Evolutionary conservation across 208 protist genomes (phyloP), one percentile per base, ranked within the genome.

Genomic region (Trypanosoma boissoni): DNA sequence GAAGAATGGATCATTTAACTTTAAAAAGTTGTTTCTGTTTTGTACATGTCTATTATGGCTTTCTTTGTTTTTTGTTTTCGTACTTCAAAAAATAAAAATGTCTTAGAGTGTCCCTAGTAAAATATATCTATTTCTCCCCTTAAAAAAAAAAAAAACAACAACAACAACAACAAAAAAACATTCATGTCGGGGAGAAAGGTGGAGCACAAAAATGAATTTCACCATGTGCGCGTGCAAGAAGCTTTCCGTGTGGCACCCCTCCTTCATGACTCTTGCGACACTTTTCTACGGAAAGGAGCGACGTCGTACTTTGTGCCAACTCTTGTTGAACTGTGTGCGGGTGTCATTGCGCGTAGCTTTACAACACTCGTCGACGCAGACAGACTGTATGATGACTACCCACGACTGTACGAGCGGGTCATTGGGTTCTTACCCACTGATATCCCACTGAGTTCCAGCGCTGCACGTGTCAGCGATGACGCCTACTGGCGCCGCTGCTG

Each of bases 281-380:
- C 31, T 39, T 14, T 4, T 8, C 7, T 3, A 24, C 9, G 29
- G 18, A 20, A 1, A 55, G 12, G 61, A 75, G 31, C 48, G 0
- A 23, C 62, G 0, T 83, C 86, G 1, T 92, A 86, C 72, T 96
- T 96, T 74, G 76, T 86, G n/a, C 76, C 83, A 6, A 82, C 78
- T 1, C 74, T 96, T 24, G 75, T 90, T 53, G 55, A 74, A 32
- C 60, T 94, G 42, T 90, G 81, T 20, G 82, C 84, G 23, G 71
- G 82, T 32, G 60, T 76, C 28, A 72, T 96, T 24, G 87, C 91
- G 23, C 34, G 76, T 54, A 76, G 74, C 67, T 96, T 95, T 50
- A 70, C 55, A 1, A 62, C 50, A 26, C 71, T 78, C 43, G 37
- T 56, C 2, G 82, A 81, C 20, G 74, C 87, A 34, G 91, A 96